Evolutionary conservation across 768 basidiomycete species (phyloP).

Genomic region (Leccinum incarnatum): DNA sequence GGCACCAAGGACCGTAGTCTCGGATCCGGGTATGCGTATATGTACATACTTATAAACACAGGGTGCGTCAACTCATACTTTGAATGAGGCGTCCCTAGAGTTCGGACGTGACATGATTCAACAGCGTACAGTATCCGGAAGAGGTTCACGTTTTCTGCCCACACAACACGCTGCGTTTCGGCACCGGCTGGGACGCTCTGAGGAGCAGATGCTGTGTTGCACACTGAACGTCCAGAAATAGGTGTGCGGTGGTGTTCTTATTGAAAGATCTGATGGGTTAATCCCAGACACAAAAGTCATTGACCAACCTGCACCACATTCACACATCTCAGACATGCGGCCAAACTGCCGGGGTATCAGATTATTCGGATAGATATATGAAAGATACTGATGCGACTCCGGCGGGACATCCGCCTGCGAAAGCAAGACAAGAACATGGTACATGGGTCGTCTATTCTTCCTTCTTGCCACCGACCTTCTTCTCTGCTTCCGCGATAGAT

Average conservation of each 20-base stretch:
- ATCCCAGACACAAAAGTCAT: neutral
- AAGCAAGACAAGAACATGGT: constrained; percentile 14
- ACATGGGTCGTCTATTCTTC: constrained; percentile 49
- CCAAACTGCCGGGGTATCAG: neutral
- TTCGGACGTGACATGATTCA: too few relatives aligned
- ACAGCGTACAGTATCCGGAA: neutral
- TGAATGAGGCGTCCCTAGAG: too few relatives aligned
- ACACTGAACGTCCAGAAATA: neutral
- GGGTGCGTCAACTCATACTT: too few relatives aligned
- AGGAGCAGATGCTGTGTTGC: too few relatives aligned
- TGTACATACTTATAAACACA: too few relatives aligned
- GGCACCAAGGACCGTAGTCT: neutral
- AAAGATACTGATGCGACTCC: constrained; percentile 8
- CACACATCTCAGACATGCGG: neutral
- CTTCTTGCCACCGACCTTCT: constrained; percentile 77
- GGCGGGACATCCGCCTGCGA: constrained; percentile 18
- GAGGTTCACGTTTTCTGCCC: neutral
- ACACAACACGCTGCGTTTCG: too few relatives aligned
- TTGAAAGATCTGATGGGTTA: neutral
- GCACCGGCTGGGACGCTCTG: too few relatives aligned
- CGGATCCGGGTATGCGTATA: too few relatives aligned
- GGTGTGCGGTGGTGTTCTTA: neutral
- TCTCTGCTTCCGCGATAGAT: constrained; percentile 85
- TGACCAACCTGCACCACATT: neutral
- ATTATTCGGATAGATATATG: constrained; percentile 11